Conservation (phyloP, 768 basidiomycete species). For the Mycena alexandri region DNA sequence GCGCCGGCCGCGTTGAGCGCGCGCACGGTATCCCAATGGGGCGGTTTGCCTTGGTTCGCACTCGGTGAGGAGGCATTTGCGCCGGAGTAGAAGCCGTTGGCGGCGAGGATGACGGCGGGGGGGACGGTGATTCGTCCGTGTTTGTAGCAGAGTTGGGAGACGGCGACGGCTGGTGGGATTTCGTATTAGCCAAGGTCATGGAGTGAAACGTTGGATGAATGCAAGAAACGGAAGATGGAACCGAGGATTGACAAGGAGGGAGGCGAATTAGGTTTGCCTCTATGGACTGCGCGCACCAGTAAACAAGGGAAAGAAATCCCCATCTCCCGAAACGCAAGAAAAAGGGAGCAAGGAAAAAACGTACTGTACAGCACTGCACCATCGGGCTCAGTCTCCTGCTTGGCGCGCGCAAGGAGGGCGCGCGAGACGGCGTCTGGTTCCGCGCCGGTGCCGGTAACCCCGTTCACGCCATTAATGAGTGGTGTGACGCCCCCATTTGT, state of each 20-base stretch:
- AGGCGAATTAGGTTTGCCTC: too few relatives aligned
- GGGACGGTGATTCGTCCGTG: constrained; percentile 79
- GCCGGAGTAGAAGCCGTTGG: constrained; percentile 65
- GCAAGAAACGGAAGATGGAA: too few relatives aligned
- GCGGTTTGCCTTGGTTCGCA: background rate
- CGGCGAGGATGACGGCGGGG: constrained; percentile 70
- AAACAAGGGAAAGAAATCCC: too few relatives aligned
- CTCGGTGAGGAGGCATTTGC: constrained; percentile 38
- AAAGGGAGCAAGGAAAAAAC: background rate
- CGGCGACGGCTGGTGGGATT: constrained; percentile 76
- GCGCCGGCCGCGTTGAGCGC: constrained; percentile 48
- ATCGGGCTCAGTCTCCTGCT: constrained; percentile 10
- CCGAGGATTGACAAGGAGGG: too few relatives aligned
- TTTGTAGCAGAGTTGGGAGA: constrained; percentile 80
- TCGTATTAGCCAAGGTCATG: too few relatives aligned
- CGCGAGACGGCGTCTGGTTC: constrained; percentile 8
- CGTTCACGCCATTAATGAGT: background rate
- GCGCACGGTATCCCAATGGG: constrained; percentile 59
- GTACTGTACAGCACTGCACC: constrained; percentile 29
- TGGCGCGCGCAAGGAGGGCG: constrained; percentile 25
- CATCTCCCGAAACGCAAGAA: too few relatives aligned
- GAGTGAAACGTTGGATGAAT: too few relatives aligned
- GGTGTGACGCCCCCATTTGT: background rate
- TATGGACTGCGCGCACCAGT: too few relatives aligned
- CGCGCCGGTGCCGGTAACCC: too few relatives aligned